Evolutionary conservation across 1,284 basidiomycete species (phyloP).

Genomic region (Apiotrichum gamsii): DNA sequence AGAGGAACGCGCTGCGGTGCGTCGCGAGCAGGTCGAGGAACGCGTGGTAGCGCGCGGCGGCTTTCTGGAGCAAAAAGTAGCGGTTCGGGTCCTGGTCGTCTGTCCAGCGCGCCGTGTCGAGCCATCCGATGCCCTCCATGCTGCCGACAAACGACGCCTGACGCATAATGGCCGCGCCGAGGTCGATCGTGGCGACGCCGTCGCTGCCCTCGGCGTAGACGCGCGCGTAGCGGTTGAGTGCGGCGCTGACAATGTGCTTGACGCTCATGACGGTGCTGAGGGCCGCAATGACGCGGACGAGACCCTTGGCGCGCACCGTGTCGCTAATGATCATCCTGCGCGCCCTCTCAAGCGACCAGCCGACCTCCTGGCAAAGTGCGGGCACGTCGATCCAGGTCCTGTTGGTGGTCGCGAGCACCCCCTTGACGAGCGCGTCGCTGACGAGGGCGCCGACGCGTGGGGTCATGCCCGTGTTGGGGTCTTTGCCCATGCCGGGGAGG

Average conservation of each 20-base stretch:
- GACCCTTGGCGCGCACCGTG: background rate
- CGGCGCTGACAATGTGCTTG: background rate
- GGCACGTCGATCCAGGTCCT: too few relatives aligned
- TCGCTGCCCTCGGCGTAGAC: conserved; percentile 4
- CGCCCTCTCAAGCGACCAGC: background rate
- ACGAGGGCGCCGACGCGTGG: background rate
- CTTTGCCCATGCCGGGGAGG: conserved; percentile 6
- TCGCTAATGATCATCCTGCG: background rate
- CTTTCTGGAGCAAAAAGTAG: conserved; percentile 23
- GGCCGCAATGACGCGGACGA: background rate
- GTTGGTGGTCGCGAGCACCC: too few relatives aligned
- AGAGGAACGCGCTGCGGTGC: conserved; percentile 17
- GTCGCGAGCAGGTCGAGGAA: conserved; percentile 36
- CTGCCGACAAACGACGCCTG: conserved; percentile 31
- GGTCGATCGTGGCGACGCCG: conserved; percentile 17
- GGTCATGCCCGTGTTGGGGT: background rate
- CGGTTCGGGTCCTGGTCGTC: conserved; percentile 2
- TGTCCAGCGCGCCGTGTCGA: conserved; percentile 18
- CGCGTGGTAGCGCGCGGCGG: conserved; percentile 37
- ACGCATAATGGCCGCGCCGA: conserved; percentile 27
- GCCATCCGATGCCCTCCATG: conserved; percentile 35
- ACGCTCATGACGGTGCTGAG: background rate
- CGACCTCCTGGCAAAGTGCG: background rate
- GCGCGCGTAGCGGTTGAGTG: background rate
- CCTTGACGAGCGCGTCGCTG: background rate